These are phyloP conservation scores for Aegle marmelos DNA, from an alignment of 345 rosid species.

Conservation along the genomic window DNA sequence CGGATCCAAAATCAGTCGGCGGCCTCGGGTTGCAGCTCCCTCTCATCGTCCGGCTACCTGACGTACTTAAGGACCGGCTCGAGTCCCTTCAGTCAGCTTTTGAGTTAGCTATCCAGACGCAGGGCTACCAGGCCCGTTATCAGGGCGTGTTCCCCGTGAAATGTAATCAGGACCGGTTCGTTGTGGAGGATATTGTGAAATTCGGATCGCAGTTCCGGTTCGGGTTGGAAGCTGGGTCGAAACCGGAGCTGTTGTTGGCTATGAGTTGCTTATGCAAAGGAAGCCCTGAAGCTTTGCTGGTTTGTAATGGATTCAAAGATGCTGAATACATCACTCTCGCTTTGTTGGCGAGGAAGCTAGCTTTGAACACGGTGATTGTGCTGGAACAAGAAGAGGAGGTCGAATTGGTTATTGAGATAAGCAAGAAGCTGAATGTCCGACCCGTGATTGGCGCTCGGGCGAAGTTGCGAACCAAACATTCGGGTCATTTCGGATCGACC, in stretches of 20 bases:
- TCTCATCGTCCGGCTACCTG: slow-evolving; percentile 70
- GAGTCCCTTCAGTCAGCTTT: slow-evolving; percentile 77
- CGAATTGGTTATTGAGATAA: slow-evolving; percentile 61
- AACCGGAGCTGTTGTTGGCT: slow-evolving; percentile 90
- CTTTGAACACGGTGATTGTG: slow-evolving; percentile 75
- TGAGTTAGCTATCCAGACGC: slow-evolving; percentile 59
- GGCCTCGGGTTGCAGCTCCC: slow-evolving; percentile 90
- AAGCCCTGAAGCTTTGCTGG: slow-evolving; percentile 56
- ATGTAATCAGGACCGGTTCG: slow-evolving; percentile 90
- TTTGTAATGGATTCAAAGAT: slow-evolving; percentile 93
- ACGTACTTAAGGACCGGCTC: slow-evolving; percentile 80
- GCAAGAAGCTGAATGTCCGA: slow-evolving; percentile 56
- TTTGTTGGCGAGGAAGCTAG: slow-evolving; percentile 62
- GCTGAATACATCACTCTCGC: slow-evolving; percentile 77
- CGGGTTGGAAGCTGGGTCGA: slow-evolving; percentile 93
- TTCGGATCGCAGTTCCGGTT: slow-evolving; percentile 75
- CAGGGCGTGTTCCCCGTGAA: slow-evolving; percentile 95
- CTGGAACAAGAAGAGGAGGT: slow-evolving; percentile 93
- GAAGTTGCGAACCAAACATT: slow-evolving; percentile 81
- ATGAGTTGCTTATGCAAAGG: slow-evolving; percentile 88
- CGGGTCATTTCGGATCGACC: slow-evolving; percentile 96
- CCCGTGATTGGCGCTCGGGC: slow-evolving; percentile 83
- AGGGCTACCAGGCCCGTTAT: slow-evolving; percentile 62
- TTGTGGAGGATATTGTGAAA: slow-evolving; percentile 78
- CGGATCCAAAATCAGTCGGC: slow-evolving; percentile 70